Percentiles rank a stretch among this genome's conserved stretches.
phyloP scores from a whole-genome alignment of 2,329 filamentous ascomycete species.

The Neurospora sp. region DNA sequence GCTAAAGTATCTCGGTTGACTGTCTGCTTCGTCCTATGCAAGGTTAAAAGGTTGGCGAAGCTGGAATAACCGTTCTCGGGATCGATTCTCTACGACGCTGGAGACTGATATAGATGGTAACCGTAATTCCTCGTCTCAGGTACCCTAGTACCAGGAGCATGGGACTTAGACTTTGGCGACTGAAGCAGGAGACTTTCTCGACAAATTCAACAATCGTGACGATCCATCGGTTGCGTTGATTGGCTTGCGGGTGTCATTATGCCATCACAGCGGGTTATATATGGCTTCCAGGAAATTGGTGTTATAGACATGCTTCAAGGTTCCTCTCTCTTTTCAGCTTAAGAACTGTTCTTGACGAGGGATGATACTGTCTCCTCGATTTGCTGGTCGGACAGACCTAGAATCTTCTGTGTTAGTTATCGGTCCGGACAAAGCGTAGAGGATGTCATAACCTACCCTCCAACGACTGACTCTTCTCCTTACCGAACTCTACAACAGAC shows the following conservation, averaged over 20 bases:
- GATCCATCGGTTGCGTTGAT: neutral
- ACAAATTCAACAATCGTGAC: neutral
- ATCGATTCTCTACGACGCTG: neutral
- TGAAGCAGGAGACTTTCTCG: neutral
- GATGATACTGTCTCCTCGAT: conserved; percentile 48
- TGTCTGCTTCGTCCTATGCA: neutral
- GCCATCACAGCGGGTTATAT: neutral
- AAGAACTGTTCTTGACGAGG: conserved; percentile 37
- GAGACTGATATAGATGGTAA: neutral
- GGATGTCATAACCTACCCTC: conserved; percentile 28
- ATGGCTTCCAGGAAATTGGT: conserved; percentile 3
- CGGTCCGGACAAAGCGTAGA: neutral
- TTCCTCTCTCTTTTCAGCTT: neutral
- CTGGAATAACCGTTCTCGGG: neutral
- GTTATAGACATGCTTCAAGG: conserved; percentile 10
- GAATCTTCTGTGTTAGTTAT: conserved; percentile 2
- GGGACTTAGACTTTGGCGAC: neutral
- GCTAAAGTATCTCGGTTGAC: neutral
- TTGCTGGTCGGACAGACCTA: conserved; percentile 48
- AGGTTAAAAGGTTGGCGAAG: neutral
- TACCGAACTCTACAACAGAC: conserved; percentile 36
- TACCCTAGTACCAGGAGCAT: too few relatives aligned
- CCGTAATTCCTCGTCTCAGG: neutral
- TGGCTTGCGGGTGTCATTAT: neutral
- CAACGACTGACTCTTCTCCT: conserved; percentile 46